A percentile compares a stretch with the other conserved stretches of the same genome.
phyloP scores from a whole-genome alignment of 2,329 filamentous ascomycete genomes.

The Magnaporthiopsis rhizophila region DNA sequence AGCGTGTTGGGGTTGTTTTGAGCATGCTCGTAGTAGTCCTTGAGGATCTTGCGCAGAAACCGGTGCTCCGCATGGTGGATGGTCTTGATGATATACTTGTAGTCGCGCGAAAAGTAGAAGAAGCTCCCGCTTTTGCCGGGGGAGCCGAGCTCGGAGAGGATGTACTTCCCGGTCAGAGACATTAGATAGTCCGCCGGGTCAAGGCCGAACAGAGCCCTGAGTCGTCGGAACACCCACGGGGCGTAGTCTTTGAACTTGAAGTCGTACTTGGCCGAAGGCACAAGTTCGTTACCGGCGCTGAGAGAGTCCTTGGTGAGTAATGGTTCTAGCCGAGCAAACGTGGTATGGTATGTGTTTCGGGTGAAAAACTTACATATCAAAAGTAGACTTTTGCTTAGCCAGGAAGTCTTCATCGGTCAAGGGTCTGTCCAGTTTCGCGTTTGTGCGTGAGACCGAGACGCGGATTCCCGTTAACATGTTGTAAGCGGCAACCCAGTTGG shows the following conservation, averaged over 20 bases:
- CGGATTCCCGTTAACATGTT: slow-evolving; percentile 99
- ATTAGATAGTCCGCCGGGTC: slow-evolving; percentile 97
- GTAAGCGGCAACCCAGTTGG: slow-evolving; percentile 96
- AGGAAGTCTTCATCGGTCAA: slow-evolving; percentile 89
- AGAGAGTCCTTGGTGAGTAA: slow-evolving; percentile 24
- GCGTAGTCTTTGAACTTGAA: slow-evolving; percentile 99
- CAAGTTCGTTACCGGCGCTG: slow-evolving; percentile 91
- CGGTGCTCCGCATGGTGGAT: slow-evolving; percentile 95
- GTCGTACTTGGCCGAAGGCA: slow-evolving; percentile 97
- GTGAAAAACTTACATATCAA: slow-evolving; percentile 69
- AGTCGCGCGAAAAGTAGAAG: slow-evolving; percentile 98
- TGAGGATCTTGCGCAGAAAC: slow-evolving; percentile 73
- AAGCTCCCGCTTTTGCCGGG: slow-evolving; percentile 98
- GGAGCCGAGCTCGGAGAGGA: slow-evolving; percentile 91
- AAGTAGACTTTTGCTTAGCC: slow-evolving; percentile 94
- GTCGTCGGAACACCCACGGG: slow-evolving; percentile 96
- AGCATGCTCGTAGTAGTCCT: slow-evolving; percentile 91
- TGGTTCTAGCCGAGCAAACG: neutral
- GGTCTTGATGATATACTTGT: slow-evolving; percentile 99
- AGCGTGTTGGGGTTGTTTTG: slow-evolving; percentile 91
- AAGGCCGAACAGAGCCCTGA: slow-evolving; percentile 78
- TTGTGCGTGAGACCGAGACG: slow-evolving; percentile 90
- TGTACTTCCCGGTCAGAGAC: slow-evolving; percentile 97
- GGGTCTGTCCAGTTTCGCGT: slow-evolving; percentile 89
- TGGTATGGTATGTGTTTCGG: neutral